phyloP scores from a whole-genome alignment of 495 filamentous ascomycete species.

The Penicillium salamii region DNA sequence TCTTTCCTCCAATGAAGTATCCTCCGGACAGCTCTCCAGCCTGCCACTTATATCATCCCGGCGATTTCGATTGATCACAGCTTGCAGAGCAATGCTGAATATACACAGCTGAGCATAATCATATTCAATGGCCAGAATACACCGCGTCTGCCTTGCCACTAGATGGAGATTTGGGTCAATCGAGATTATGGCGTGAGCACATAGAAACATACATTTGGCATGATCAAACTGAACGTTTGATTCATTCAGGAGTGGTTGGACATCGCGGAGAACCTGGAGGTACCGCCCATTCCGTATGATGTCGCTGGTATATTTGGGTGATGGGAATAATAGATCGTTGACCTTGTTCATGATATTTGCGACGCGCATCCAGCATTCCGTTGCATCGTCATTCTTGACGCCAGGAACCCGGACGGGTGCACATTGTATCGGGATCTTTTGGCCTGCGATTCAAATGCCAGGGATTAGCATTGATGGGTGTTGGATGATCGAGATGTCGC shows the following conservation, averaged over 20 bases:
- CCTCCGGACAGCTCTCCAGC: conserved; percentile 18
- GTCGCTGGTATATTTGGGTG: conserved; percentile 64
- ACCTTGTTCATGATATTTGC: conserved; percentile 72
- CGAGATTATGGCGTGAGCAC: not conserved
- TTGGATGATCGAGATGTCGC: too few species aligned
- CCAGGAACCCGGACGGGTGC: not conserved
- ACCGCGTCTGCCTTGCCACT: conserved; percentile 65
- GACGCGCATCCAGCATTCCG: conserved; percentile 70
- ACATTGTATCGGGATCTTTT: not conserved
- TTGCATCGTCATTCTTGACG: conserved; percentile 33
- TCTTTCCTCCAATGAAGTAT: conserved; percentile 27
- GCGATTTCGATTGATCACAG: conserved; percentile 70
- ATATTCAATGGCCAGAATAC: conserved; percentile 74
- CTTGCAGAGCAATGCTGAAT: conserved; percentile 77
- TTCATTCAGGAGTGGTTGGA: conserved; percentile 60
- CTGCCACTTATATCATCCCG: not conserved
- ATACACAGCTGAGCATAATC: conserved; percentile 71
- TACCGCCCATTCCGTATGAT: conserved; percentile 75
- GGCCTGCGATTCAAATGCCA: not conserved
- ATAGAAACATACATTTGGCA: not conserved
- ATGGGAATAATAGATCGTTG: conserved; percentile 69
- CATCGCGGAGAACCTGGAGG: conserved; percentile 60
- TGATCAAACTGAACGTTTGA: conserved; percentile 65
- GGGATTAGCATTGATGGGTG: not conserved
- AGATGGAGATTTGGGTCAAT: conserved; percentile 2